phyloP scores from a whole-genome alignment of 2,329 filamentous ascomycete genomes.

The Cytospora paraplurivora region DNA sequence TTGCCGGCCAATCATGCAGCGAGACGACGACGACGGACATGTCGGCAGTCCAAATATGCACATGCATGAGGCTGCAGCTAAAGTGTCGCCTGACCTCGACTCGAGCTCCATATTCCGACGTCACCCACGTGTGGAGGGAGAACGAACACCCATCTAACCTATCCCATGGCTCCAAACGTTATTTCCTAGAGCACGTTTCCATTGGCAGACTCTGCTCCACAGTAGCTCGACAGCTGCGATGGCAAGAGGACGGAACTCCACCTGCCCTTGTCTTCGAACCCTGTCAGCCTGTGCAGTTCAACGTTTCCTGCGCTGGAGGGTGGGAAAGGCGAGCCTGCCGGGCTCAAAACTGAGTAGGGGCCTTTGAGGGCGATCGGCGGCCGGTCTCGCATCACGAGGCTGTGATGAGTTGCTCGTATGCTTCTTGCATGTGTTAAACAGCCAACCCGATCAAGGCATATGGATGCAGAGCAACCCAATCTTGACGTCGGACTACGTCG shows the following conservation, averaged over 20 bases:
- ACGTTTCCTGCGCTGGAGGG: too few relatives aligned
- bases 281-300: too few relatives aligned
- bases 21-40: neutral
- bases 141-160: too few relatives aligned
- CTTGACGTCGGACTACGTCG: slow-evolving; percentile 6
- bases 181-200: too few relatives aligned
- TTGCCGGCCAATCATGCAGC: neutral
- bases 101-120: neutral
- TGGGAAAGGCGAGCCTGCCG: too few relatives aligned
- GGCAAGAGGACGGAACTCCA: too few relatives aligned
- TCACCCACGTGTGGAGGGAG: neutral
- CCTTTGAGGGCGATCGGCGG: neutral
- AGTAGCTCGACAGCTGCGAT: neutral
- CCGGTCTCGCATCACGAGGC: neutral
- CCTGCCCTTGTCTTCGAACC: too few relatives aligned
- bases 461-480: slow-evolving; percentile 16
- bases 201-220: neutral
- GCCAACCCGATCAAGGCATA: slow-evolving; percentile 15
- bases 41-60: neutral
- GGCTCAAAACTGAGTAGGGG: neutral
- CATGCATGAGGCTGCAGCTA: slow-evolving; percentile 1
- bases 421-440: slow-evolving; percentile 4
- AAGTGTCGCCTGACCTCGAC: neutral
- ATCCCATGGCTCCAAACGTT: too few relatives aligned
- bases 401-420: neutral